Base-by-base conservation (phyloP, 257 asterid genomes). In the Echites panduratus region DNA sequence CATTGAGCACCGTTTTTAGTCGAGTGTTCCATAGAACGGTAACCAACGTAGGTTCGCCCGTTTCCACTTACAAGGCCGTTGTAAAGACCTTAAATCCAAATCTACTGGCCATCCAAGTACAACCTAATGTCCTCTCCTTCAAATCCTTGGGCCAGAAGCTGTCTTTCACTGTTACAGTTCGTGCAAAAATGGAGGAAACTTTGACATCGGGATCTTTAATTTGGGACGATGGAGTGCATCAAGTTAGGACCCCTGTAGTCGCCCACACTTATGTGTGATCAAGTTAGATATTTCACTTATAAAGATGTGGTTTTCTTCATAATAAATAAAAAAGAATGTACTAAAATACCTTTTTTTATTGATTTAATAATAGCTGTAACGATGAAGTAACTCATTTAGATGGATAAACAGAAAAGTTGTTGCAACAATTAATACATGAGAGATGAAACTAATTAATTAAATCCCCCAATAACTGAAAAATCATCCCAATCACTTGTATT, bases 181-280 rank as follows among this genome's bases (percentile, higher is more conserved):
- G 65, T 0, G 83, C 89, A 12, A 26, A 57, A 9, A 53, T 84
- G 58, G 54, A 22, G 7, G 65, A 24, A 2, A 41, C 65, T 2
- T 65, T 72, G 76, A 1, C 78, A 20, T 85, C 89, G 13, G 90
- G 88, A 14, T 41, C 85, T 4, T 76, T 89, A 78, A 78, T 78
- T 10, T 89, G 96, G 93, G 85, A 81, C 50, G 93, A 89, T 70
- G 88, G 93, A 0, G 58, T 53, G 13, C 61, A 86, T 76, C 81
- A 77, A 83, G 96, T 89, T 56, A 84, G 93, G 76, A 87, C 85
- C 32, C 93, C 90, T 0, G 29, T 89, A 8, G 89, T 87, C 40
- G 87, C 84, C 49, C 66, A 76, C 69, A 45, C n/a, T n/a, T n/a
- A n/a, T n/a, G n/a, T n/a, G n/a, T n/a, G n/a, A n/a, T n/a, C n/a